Percentiles rank a stretch among this genome's conserved stretches.
Conservation (phyloP, 805 yeast genomes). For the Zygotorulaspora sp. region DNA sequence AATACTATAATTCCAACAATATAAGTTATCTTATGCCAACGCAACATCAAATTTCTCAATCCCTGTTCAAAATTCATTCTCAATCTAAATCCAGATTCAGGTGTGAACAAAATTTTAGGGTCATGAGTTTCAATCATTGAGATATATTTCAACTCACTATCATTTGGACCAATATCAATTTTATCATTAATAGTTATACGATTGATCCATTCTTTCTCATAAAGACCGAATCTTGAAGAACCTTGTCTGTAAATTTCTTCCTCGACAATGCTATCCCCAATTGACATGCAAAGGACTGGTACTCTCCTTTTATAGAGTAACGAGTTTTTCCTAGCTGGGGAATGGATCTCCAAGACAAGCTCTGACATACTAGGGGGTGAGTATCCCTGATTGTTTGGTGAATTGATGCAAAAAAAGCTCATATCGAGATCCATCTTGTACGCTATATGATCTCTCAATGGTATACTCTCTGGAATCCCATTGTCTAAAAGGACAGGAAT, state of each 20-base stretch:
- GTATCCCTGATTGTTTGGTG: conserved; percentile 3
- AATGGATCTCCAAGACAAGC: conserved; percentile 6
- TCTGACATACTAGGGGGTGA: conserved; percentile 6
- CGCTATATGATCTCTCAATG: conserved; percentile 21
- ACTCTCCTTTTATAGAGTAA: conserved; percentile 10
- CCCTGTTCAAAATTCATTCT: conserved; percentile 30
- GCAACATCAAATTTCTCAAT: conserved; percentile 30
- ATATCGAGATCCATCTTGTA: conserved; percentile 28
- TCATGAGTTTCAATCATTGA: conserved; percentile 1
- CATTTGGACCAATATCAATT: conserved; percentile 9
- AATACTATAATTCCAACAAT: conserved; percentile 23
- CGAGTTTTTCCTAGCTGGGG: not conserved
- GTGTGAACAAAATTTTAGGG: conserved; percentile 16
- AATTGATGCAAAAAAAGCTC: conserved; percentile 22
- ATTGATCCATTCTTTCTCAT: conserved; percentile 25
- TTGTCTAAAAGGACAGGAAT: conserved; percentile 21
- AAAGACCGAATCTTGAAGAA: conserved; percentile 13
- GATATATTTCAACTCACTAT: conserved; percentile 3
- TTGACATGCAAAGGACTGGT: conserved; percentile 16
- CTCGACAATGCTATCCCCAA: conserved; percentile 8
- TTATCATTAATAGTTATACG: conserved; percentile 19
- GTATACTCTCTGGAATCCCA: conserved; percentile 24
- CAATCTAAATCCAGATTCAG: conserved; percentile 22
- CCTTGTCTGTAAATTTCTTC: conserved; percentile 16
- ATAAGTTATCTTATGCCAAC: conserved; percentile 23